These are phyloP conservation scores for Neophaeococcomyces mojaviensis DNA, from an alignment of 2,329 filamentous ascomycete species.

Conservation along the genomic window DNA sequence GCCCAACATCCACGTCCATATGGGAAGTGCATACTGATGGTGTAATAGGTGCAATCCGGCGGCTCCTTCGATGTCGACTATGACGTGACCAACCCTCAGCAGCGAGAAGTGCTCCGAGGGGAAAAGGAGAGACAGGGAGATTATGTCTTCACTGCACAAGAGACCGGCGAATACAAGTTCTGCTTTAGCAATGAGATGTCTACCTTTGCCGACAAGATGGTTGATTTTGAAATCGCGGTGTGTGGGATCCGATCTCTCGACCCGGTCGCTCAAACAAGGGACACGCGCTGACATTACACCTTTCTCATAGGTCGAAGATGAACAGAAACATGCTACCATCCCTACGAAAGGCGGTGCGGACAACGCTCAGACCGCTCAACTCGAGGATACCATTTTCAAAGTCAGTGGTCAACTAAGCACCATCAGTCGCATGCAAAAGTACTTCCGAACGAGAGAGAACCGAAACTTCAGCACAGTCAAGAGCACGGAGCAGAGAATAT, in stretches of 20 bases:
- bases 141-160: conserved; percentile 91
- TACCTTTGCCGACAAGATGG: conserved; percentile 92
- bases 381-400: conserved; percentile 95
- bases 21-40: not conserved
- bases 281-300: conserved; percentile 5
- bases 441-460: conserved; percentile 98
- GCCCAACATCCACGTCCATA: conserved; percentile 29
- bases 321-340: conserved; percentile 61
- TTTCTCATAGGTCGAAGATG: conserved; percentile 73
- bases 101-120: conserved; percentile 75
- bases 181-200: conserved; percentile 99
- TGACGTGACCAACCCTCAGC: conserved; percentile 70
- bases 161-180: conserved; percentile 84
- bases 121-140: conserved; percentile 91
- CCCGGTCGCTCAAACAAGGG: not conserved
- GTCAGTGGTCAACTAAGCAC: conserved; percentile 87
- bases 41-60: conserved; percentile 80
- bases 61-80: conserved; percentile 98
- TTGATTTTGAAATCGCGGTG: conserved; percentile 96
- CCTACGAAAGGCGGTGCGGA: conserved; percentile 82
- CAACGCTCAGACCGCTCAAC: conserved; percentile 76
- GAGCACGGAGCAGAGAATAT: conserved; percentile 90
- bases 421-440: conserved; percentile 95
- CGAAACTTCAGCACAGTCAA: conserved; percentile 96
- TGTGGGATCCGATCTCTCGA: conserved; percentile 29